Percentiles rank a stretch among this genome's conserved stretches.
Evolutionary conservation across 495 filamentous ascomycete species (phyloP).

Genomic region (Penicillium canariense): DNA sequence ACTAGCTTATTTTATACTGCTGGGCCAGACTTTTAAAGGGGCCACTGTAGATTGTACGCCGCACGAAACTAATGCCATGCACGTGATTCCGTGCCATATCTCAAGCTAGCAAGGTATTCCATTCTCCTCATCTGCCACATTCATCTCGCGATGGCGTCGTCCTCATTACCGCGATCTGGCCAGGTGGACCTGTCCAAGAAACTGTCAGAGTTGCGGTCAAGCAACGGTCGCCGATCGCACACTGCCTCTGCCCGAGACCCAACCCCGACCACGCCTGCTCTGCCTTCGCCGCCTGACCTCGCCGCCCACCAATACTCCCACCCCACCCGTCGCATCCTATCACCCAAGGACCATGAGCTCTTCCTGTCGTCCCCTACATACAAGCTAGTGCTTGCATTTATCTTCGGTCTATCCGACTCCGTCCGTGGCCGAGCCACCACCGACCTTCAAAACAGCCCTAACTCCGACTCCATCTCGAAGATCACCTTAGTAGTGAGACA

Average conservation of each 20-base stretch:
- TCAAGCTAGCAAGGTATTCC: too few relatives aligned
- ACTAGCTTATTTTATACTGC: too few relatives aligned
- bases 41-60: too few relatives aligned
- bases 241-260: conserved; percentile 57
- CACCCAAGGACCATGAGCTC: conserved; percentile 71
- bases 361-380: conserved; percentile 80
- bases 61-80: too few relatives aligned
- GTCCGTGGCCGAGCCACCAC: conserved; percentile 75
- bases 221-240: conserved; percentile 48
- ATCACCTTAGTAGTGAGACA: conserved; percentile 70
- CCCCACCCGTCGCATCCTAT: conserved; percentile 77
- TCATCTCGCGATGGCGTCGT: conserved; percentile 29
- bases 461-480: conserved; percentile 55
- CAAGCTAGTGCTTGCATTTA: conserved; percentile 72
- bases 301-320: conserved; percentile 58
- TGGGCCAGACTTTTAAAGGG: too few relatives aligned
- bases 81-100: too few relatives aligned
- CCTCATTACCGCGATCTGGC: conserved; percentile 19
- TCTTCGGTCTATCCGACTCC: conserved; percentile 81
- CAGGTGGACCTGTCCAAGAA: conserved; percentile 60
- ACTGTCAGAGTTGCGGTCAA: conserved; percentile 67
- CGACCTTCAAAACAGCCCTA: conserved; percentile 51
- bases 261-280: conserved; percentile 65
- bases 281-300: conserved; percentile 67
- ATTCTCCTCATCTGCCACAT: conserved; percentile 5